Conservation (phyloP, 2,329 filamentous ascomycete genomes). For the Penicillium frequentans region DNA sequence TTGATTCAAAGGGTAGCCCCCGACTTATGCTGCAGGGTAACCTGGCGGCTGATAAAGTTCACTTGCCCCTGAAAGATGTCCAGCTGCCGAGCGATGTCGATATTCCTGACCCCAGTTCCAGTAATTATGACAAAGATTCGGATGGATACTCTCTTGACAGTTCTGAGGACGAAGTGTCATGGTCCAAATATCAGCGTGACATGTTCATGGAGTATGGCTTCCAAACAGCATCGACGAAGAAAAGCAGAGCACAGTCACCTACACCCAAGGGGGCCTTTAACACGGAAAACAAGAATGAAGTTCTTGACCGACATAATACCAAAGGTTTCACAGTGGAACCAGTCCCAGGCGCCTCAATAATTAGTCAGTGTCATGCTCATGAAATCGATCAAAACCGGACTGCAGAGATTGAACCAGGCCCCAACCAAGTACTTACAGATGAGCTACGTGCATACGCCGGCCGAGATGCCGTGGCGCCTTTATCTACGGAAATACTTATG, state of each 20-base stretch:
- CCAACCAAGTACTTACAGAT: not conserved
- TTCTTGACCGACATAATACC: not conserved
- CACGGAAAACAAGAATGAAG: not conserved
- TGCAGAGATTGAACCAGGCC: not conserved
- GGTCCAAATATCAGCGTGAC: slow-evolving; percentile 21
- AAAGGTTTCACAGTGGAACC: not conserved
- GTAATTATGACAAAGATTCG: slow-evolving; percentile 7
- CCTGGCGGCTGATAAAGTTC: not conserved
- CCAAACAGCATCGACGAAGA: slow-evolving; percentile 4
- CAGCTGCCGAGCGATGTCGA: not conserved
- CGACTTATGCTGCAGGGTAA: slow-evolving; percentile 16
- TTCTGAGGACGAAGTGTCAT: slow-evolving; percentile 4
- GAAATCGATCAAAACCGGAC: not conserved
- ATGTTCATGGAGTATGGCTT: slow-evolving; percentile 24
- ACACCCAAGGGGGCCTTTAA: not conserved
- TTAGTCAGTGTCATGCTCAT: too few species aligned
- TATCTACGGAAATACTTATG: not conserved
- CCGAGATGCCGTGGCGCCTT: not conserved
- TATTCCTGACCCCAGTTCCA: slow-evolving; percentile 7
- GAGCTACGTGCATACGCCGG: not conserved
- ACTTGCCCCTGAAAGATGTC: not conserved
- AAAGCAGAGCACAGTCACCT: not conserved
- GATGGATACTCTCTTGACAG: not conserved
- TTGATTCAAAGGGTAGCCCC: slow-evolving; percentile 41
- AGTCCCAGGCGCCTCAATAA: not conserved